phyloP scores from a whole-genome alignment of 2,329 filamentous ascomycete genomes.

The Beauveria medogensis region DNA sequence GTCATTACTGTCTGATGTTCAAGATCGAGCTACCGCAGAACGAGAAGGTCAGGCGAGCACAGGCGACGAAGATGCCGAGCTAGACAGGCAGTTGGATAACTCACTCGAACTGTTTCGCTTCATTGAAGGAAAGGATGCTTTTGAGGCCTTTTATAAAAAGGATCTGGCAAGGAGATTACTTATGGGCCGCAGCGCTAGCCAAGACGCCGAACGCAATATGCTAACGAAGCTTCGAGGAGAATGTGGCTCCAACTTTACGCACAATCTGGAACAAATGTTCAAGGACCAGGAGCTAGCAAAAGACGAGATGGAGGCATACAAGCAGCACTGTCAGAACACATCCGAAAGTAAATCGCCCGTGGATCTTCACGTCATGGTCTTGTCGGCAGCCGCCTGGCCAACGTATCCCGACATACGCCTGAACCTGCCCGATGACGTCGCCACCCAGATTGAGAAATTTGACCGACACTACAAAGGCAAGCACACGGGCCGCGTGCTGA shows the following conservation, averaged over 20 bases:
- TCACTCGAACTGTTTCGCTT: constrained; percentile 93
- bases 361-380: constrained; percentile 69
- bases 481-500: constrained; percentile 77
- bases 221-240: constrained; percentile 83
- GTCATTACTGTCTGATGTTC: constrained; percentile 54
- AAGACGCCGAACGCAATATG: constrained; percentile 95
- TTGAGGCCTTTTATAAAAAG: constrained; percentile 99
- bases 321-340: constrained; percentile 52
- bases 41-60: constrained; percentile 57
- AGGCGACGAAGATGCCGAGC: constrained; percentile 82
- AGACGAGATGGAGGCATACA: constrained; percentile 90
- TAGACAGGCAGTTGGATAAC: constrained; percentile 87
- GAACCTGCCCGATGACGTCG: constrained; percentile 66
- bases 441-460: constrained; percentile 70
- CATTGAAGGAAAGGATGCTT: constrained; percentile 93
- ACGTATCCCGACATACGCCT: constrained; percentile 70
- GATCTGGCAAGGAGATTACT: constrained; percentile 83
- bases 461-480: constrained; percentile 82
- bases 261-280: constrained; percentile 99
- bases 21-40: constrained; percentile 49
- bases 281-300: constrained; percentile 91
- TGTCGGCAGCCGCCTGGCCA: constrained; percentile 91
- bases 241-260: constrained; percentile 88
- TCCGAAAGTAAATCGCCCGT: constrained; percentile 42
- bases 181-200: constrained; percentile 86